A percentile compares a stretch with the other conserved stretches of the same genome.
These are phyloP conservation scores for Bipolaris zeicola DNA, from an alignment of 2,329 filamentous ascomycete species.

Conservation along the genomic window DNA sequence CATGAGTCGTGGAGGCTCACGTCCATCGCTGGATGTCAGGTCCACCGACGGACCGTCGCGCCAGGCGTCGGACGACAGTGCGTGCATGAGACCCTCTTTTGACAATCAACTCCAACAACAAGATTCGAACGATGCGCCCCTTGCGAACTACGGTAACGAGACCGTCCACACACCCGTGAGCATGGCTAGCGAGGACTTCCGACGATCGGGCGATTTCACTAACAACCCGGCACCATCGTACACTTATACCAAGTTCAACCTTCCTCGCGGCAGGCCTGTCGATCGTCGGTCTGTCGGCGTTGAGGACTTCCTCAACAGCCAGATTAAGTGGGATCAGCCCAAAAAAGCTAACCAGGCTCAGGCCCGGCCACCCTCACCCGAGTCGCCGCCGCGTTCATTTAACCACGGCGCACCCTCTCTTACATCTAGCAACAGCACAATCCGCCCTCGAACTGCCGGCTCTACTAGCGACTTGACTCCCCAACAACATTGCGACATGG, in stretches of 20 bases:
- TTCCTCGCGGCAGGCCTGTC: conserved; percentile 81
- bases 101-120: conserved; percentile 48
- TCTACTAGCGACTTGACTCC: conserved; percentile 69
- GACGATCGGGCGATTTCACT: conserved; percentile 59
- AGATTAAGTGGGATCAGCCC: conserved; percentile 67
- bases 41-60: conserved; percentile 44
- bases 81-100: conserved; percentile 47
- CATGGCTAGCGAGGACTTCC: conserved; percentile 72
- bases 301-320: conserved; percentile 49
- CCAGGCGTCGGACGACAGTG: conserved; percentile 46
- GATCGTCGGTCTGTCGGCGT: conserved; percentile 61
- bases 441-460: conserved; percentile 51
- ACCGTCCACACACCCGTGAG: conserved; percentile 71
- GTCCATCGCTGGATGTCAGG: conserved; percentile 53
- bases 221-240: conserved; percentile 70
- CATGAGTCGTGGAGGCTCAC: conserved; percentile 71
- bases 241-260: conserved; percentile 80
- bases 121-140: conserved; percentile 53
- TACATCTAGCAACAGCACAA: conserved; percentile 53
- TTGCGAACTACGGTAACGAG: conserved; percentile 68
- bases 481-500: conserved; percentile 88
- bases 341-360: conserved; percentile 42
- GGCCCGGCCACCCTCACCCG: conserved; percentile 46
- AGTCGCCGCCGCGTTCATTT: conserved; percentile 48
- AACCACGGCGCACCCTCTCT: conserved; percentile 42